phyloP scores from a whole-genome alignment of 2,329 filamentous ascomycete genomes.

The Bipolaris cookei region DNA sequence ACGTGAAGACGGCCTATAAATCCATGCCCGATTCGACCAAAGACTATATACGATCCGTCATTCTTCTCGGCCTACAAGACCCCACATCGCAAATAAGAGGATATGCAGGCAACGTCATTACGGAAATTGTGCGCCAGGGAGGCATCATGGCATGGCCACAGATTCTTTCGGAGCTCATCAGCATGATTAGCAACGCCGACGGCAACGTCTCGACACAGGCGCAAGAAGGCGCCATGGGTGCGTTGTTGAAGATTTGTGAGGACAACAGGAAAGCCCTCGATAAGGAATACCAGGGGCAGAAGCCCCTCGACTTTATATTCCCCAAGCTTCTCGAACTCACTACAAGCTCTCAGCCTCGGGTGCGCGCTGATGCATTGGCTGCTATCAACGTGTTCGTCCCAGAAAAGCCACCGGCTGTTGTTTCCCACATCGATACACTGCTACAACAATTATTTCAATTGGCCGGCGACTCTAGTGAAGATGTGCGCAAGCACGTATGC shows the following conservation, averaged over 20 bases:
- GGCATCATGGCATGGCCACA: conserved; percentile 92
- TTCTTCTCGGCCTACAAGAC: conserved; percentile 82
- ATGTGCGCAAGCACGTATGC: conserved; percentile 92
- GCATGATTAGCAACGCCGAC: conserved; percentile 74
- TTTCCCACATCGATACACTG: conserved; percentile 80
- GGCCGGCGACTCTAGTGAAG: conserved; percentile 75
- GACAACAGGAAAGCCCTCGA: conserved; percentile 89
- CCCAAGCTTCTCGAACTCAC: conserved; percentile 91
- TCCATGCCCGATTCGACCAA: conserved; percentile 76
- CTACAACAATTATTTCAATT: conserved; percentile 83
- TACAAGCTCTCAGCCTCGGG: conserved; percentile 73
- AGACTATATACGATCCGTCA: conserved; percentile 76
- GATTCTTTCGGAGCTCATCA: conserved; percentile 80
- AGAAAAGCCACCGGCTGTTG: conserved; percentile 80
- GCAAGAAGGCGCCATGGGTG: conserved; percentile 93
- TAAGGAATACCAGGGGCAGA: conserved; percentile 84
- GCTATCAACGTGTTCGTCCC: conserved; percentile 93
- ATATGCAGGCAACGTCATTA: conserved; percentile 91
- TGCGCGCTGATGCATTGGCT: conserved; percentile 79
- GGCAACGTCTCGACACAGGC: conserved; percentile 72
- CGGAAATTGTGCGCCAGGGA: conserved; percentile 83
- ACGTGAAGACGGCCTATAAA: conserved; percentile 77
- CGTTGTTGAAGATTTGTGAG: conserved; percentile 93
- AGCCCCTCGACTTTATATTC: conserved; percentile 85
- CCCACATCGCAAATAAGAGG: conserved; percentile 80